Base-by-base conservation (phyloP, 208 protist genomes). In the Acanthamoeba castellanii region DNA sequence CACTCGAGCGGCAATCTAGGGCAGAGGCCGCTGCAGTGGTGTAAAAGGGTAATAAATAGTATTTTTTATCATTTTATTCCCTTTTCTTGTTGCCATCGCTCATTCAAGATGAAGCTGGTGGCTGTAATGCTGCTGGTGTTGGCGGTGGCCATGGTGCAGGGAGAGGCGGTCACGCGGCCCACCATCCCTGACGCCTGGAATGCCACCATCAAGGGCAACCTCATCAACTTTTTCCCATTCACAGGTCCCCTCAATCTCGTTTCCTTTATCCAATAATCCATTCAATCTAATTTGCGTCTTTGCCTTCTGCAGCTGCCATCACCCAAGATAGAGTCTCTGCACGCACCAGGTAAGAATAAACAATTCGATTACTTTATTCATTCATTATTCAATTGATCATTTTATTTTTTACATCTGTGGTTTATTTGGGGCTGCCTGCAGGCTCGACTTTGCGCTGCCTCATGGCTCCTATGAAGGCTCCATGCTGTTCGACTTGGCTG, bases 221-320 rank as follows among this genome's bases (percentile, higher is more conserved):
- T 81, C 72, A 81, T 81, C 72, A 81, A 81, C n/a, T 81, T 81
- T 14, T 81, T 81, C 72, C 72, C 72, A 1, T 81, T 81, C 34
- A 30, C n/a, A 1, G 72, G 72, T 81, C 64, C 64, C 64, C 64
- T 27, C 68, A 76, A 47, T 76, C 34, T 76, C 68, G 2, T 37
- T 42, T 42, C 16, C 68, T 78, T 42, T 78, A 34, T n/a, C 30
- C 2, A 42, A 47, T 18, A 11, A 4, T 20, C 70, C 30, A 5
- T 22, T 16, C 30, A 6, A 72, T 22, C 64, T 27, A 72, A 72
- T 16, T 27, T 22, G 20, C 20, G 20, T 72, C 5, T 16, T 9
- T n/a, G 8, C 64, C 20, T 22, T 13, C 50, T 13, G 34, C 6
- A 81, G 72, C 72, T 16, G 20, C 34, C 37, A 81, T 81, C 9